phyloP scores from a whole-genome alignment of 345 rosid genomes.

The Reutealis trisperma region DNA sequence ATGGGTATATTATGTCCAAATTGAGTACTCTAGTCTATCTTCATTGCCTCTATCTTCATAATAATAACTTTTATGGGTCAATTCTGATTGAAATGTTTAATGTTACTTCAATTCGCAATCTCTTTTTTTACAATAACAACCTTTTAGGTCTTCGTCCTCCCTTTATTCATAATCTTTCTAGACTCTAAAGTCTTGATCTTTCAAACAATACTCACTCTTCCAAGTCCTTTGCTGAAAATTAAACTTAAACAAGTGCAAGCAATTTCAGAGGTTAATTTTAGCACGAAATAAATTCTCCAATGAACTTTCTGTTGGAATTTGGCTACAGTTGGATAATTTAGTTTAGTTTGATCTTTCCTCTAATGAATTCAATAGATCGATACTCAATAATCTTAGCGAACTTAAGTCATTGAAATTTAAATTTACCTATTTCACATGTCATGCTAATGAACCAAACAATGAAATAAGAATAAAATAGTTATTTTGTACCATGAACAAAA shows the following conservation, averaged over 20 bases:
- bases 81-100: constrained; percentile 75
- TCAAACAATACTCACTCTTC: constrained; percentile 72
- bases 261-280: constrained; percentile 76
- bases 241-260: constrained; percentile 60
- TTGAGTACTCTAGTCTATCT: constrained; percentile 70
- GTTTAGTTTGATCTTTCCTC: constrained; percentile 83
- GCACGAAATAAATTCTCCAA: constrained; percentile 67
- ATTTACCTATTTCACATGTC: too few species aligned
- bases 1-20: constrained; percentile 92
- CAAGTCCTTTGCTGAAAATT: constrained; percentile 67
- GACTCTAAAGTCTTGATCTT: constrained; percentile 86
- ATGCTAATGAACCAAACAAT: too few species aligned
- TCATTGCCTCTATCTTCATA: constrained; percentile 85
- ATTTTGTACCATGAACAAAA: too few species aligned
- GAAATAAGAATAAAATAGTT: too few species aligned
- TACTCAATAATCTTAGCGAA: constrained; percentile 72
- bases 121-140: constrained; percentile 78
- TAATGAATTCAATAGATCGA: constrained; percentile 58
- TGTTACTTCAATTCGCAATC: constrained; percentile 83
- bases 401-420: too few species aligned
- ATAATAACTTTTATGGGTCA: constrained; percentile 66
- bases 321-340: constrained; percentile 71
- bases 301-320: constrained; percentile 65
- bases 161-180: constrained; percentile 67
- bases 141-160: constrained; percentile 76